Evolutionary conservation across 2,329 filamentous ascomycete genomes (phyloP).

Genomic region (Alternaria alternata): DNA sequence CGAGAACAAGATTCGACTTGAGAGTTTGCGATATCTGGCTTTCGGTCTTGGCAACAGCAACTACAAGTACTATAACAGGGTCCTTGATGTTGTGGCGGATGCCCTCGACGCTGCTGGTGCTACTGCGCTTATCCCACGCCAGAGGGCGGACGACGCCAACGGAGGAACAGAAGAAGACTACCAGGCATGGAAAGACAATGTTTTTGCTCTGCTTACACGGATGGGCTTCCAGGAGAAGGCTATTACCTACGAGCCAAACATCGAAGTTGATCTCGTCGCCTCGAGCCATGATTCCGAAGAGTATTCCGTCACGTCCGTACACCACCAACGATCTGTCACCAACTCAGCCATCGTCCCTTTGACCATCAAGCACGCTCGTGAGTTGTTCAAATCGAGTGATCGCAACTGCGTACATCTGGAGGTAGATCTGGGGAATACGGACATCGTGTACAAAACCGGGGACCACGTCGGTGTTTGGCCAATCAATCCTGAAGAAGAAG

Average conservation of each 20-base stretch:
- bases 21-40: conserved; percentile 50
- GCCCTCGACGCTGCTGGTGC: conserved; percentile 47
- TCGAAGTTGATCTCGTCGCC: conserved; percentile 33
- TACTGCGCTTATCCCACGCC: conserved; percentile 40
- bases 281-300: conserved; percentile 21
- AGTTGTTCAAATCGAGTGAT: conserved; percentile 47
- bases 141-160: conserved; percentile 53
- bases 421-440: conserved; percentile 48
- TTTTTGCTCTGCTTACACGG: conserved; percentile 44
- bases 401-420: conserved; percentile 55
- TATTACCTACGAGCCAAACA: conserved; percentile 44
- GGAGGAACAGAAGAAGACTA: conserved; percentile 57
- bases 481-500: conserved; percentile 51
- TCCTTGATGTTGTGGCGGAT: conserved; percentile 49
- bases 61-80: conserved; percentile 58
- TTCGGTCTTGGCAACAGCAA: conserved; percentile 58
- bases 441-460: conserved; percentile 55
- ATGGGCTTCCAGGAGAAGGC: conserved; percentile 47
- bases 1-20: conserved; percentile 26
- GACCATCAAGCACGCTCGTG: conserved; percentile 40
- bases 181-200: conserved; percentile 52
- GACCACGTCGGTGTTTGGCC: conserved; percentile 56
- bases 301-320: conserved; percentile 31
- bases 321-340: conserved; percentile 39
- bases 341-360: conserved; percentile 46